A percentile compares a stretch with the other conserved stretches of the same genome.
phyloP scores from a whole-genome alignment of 176 grass and related monocot species.

The Oryza meyeriana region DNA sequence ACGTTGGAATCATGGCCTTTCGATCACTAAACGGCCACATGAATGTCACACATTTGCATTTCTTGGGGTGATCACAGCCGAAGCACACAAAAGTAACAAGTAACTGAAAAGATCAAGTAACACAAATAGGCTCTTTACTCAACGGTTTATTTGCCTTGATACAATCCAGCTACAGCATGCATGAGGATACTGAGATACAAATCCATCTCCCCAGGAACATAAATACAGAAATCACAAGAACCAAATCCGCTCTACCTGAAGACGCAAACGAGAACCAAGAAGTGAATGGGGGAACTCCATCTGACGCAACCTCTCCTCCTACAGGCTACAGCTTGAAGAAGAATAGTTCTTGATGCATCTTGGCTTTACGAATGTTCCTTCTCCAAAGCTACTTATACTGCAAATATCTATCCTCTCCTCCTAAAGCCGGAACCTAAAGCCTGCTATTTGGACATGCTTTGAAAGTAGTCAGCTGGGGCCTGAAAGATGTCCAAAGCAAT shows the following conservation, averaged over 20 bases:
- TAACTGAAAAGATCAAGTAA: background rate
- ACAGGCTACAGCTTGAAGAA: slow-evolving; percentile 41
- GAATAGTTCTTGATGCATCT: slow-evolving; percentile 33
- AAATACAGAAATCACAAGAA: background rate
- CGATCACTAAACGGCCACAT: background rate
- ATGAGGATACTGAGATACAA: background rate
- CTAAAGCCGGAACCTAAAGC: background rate
- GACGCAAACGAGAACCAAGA: slow-evolving; percentile 28
- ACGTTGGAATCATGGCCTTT: background rate
- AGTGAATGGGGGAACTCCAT: slow-evolving; percentile 61
- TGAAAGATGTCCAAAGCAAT: slow-evolving; percentile 1
- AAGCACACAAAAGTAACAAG: background rate
- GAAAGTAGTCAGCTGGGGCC: background rate
- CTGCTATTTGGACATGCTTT: slow-evolving; percentile 14
- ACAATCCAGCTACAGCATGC: slow-evolving; percentile 20
- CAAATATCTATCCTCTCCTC: slow-evolving; percentile 7
- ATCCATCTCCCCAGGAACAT: background rate
- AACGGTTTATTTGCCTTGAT: slow-evolving; percentile 9
- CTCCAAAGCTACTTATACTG: slow-evolving; percentile 45
- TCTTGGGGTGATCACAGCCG: background rate
- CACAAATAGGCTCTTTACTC: background rate
- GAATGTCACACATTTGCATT: background rate
- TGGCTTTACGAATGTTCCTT: slow-evolving; percentile 10
- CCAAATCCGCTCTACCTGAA: slow-evolving; percentile 25
- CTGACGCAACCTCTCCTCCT: slow-evolving; percentile 24